Conservation (phyloP, 257 asterid genomes). For the Eustoma russellianum region DNA sequence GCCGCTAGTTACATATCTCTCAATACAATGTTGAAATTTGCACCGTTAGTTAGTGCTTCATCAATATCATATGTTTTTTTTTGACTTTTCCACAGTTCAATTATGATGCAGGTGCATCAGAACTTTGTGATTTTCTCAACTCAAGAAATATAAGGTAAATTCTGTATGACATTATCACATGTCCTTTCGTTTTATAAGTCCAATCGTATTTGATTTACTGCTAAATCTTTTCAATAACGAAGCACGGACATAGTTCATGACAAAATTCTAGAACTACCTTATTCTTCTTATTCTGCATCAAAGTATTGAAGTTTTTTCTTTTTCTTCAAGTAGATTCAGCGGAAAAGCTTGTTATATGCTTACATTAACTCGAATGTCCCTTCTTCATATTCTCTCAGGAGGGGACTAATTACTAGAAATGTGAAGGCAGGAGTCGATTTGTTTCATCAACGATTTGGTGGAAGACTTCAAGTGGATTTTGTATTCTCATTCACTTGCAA, state of each 20-base stretch:
- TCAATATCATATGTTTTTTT: background rate
- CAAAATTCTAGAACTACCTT: no score
- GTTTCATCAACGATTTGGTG: conserved; percentile 89
- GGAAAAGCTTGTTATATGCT: no score
- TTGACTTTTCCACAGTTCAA: conserved; percentile 10
- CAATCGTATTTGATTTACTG: background rate
- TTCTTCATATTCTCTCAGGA: conserved; percentile 36
- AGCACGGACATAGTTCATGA: no score
- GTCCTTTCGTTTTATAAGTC: background rate
- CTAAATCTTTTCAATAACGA: no score
- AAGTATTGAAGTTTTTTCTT: no score
- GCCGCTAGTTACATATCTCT: background rate
- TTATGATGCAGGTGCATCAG: conserved; percentile 70
- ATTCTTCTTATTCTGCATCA: no score
- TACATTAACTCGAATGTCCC: no score
- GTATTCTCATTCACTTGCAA: no score
- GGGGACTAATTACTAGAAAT: conserved; percentile 91
- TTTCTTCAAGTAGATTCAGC: no score
- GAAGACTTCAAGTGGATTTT: conserved; percentile 21
- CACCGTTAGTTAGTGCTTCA: background rate
- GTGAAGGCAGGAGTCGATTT: conserved; percentile 76
- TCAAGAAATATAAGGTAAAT: conserved; percentile 64
- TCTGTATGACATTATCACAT: background rate
- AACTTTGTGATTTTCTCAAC: conserved; percentile 74
- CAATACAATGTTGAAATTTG: background rate